A percentile compares a stretch with the other conserved stretches of the same genome.
Conservation (phyloP, 192 early-diverging fungal species). For the Coemansia interrupta region DNA sequence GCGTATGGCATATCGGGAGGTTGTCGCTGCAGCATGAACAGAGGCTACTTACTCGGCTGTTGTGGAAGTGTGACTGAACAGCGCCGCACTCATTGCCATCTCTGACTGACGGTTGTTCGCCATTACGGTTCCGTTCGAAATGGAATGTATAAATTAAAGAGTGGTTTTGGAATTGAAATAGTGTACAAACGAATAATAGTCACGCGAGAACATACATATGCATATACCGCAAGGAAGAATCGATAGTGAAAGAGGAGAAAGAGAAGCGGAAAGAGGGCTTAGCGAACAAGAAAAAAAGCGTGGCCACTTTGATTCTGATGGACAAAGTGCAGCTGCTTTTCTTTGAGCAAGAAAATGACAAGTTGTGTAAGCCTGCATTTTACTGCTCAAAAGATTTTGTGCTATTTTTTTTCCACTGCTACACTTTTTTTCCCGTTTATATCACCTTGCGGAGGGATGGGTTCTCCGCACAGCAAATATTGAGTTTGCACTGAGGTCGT, state of each 20-base stretch:
- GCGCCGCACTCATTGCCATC: constrained; percentile 51
- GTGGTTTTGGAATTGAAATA: neutral
- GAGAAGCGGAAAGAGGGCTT: neutral
- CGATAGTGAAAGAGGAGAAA: too few species aligned
- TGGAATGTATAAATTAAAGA: constrained; percentile 5
- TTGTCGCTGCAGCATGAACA: neutral
- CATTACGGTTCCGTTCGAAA: constrained; percentile 15
- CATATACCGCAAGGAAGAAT: neutral
- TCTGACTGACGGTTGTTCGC: constrained; percentile 34
- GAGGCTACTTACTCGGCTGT: constrained; percentile 31
- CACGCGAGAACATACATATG: neutral
- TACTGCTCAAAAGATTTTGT: too few species aligned
- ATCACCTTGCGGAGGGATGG: too few species aligned
- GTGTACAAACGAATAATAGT: neutral
- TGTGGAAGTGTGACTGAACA: constrained; percentile 39
- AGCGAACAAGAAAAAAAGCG: too few species aligned
- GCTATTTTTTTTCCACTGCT: too few species aligned
- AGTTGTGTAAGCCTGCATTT: too few species aligned
- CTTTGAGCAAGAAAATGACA: too few species aligned
- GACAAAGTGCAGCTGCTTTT: too few species aligned
- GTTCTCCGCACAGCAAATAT: too few species aligned
- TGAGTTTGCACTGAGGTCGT: too few species aligned
- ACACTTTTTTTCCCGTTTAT: too few species aligned
- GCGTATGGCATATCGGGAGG: neutral
- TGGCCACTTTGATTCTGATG: too few species aligned